phyloP scores from a whole-genome alignment of 2,329 filamentous ascomycete species.

The Tricladium varicosporioides region DNA sequence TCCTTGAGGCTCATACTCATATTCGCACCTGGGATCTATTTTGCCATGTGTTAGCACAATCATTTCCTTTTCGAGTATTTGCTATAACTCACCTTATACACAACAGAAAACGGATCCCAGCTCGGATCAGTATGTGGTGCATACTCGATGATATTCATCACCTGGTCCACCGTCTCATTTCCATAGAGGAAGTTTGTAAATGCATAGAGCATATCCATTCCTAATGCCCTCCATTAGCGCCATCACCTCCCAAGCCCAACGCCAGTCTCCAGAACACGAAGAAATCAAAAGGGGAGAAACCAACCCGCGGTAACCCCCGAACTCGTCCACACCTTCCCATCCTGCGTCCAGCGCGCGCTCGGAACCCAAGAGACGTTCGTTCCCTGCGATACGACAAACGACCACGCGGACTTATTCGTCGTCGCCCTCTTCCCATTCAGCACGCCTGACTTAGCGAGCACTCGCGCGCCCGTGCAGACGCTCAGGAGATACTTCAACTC shows the following conservation, averaged over 20 bases:
- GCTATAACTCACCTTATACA: conserved; percentile 1
- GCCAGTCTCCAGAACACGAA: not conserved
- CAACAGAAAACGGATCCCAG: conserved; percentile 53
- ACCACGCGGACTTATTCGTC: conserved; percentile 61
- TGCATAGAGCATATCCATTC: conserved; percentile 56
- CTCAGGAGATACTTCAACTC: conserved; percentile 37
- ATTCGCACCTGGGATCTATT: not conserved
- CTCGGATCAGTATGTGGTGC: conserved; percentile 48
- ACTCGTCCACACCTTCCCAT: conserved; percentile 65
- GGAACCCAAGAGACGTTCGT: not conserved
- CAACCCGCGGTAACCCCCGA: conserved; percentile 58
- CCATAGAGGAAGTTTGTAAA: conserved; percentile 55
- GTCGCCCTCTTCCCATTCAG: conserved; percentile 61
- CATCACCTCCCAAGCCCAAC: not conserved
- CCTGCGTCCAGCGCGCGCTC: conserved; percentile 50
- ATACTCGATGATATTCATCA: conserved; percentile 57
- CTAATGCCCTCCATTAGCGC: not conserved
- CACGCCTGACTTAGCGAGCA: conserved; percentile 56
- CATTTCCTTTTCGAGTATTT: not conserved
- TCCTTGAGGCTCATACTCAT: not conserved
- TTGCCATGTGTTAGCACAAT: not conserved
- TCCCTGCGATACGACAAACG: conserved; percentile 43
- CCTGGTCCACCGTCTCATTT: conserved; percentile 43
- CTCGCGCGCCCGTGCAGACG: conserved; percentile 62
- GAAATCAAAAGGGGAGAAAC: not conserved